A percentile compares a stretch with the other conserved stretches of the same genome.
phyloP scores from a whole-genome alignment of 345 rosid species.

The Pistacia atlantica region DNA sequence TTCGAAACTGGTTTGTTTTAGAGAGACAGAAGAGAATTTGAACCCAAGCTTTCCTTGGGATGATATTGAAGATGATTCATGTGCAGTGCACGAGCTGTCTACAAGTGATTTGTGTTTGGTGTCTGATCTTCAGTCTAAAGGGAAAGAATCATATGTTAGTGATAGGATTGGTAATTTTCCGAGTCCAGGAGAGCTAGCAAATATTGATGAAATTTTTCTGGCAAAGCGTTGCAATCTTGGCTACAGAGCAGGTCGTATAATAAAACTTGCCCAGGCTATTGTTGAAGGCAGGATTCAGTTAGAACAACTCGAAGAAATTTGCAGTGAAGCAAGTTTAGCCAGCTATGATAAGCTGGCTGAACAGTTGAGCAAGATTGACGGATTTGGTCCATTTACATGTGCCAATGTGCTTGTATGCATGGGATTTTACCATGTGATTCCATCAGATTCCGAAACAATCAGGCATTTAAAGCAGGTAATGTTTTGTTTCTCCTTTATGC shows the following conservation, averaged over 20 bases:
- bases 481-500: no score
- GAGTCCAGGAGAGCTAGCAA: conserved; percentile 42
- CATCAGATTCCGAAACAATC: conserved; percentile 54
- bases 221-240: conserved; percentile 52
- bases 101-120: no score
- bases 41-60: not conserved
- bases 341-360: conserved; percentile 19
- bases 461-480: conserved; percentile 44
- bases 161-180: conserved; percentile 44
- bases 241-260: conserved; percentile 47
- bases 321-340: conserved; percentile 13
- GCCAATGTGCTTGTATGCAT: conserved; percentile 58
- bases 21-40: not conserved
- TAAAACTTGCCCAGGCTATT: conserved; percentile 44
- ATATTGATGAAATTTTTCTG: conserved; percentile 44
- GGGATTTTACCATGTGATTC: conserved; percentile 55
- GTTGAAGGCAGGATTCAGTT: conserved; percentile 45
- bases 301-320: conserved; percentile 37
- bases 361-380: conserved; percentile 38
- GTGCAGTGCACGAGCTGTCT: not conserved
- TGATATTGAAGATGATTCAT: not conserved
- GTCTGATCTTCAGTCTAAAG: no score
- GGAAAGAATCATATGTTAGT: not conserved
- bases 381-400: conserved; percentile 54
- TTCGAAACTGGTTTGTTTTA: not conserved